Evolutionary conservation across 1,139 yeast genomes (phyloP).

Genomic region (Geotrichum restrictum): DNA sequence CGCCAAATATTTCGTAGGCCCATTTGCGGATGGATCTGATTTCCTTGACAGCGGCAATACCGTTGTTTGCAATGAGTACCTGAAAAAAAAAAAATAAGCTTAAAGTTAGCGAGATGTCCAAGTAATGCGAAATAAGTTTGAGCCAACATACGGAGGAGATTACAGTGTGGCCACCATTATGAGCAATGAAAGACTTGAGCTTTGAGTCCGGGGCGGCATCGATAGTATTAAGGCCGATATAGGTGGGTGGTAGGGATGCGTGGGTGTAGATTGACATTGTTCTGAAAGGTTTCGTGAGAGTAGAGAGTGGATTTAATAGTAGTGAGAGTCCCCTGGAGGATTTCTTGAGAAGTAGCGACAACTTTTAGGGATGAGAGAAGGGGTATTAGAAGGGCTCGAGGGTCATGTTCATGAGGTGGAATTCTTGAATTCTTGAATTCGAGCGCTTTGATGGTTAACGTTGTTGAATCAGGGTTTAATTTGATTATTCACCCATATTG

Average conservation of each 20-base stretch:
- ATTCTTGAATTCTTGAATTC: too few species aligned
- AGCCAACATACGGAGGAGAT: slow-evolving; percentile 51
- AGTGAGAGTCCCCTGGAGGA: neutral
- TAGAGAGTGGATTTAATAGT: neutral
- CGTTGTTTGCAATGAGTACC: slow-evolving; percentile 92
- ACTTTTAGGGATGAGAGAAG: neutral
- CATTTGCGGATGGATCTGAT: slow-evolving; percentile 95
- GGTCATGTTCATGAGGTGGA: neutral
- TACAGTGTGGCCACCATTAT: slow-evolving; percentile 92
- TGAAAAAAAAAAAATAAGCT: too few species aligned
- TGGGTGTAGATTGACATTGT: slow-evolving; percentile 28
- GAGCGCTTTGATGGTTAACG: neutral
- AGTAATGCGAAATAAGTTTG: neutral
- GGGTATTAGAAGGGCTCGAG: neutral
- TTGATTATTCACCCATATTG: too few species aligned
- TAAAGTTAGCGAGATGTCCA: neutral
- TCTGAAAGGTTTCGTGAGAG: neutral
- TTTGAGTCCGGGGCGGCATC: slow-evolving; percentile 65
- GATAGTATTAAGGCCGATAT: slow-evolving; percentile 74
- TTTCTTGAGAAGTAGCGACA: neutral
- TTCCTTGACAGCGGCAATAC: slow-evolving; percentile 98
- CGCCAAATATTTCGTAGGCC: slow-evolving; percentile 97
- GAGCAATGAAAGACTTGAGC: slow-evolving; percentile 77
- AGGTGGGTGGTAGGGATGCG: slow-evolving; percentile 57
- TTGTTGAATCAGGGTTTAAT: neutral